These are phyloP conservation scores for Endoconidiophora polonica DNA, from an alignment of 2,329 filamentous ascomycete species.

Conservation along the genomic window DNA sequence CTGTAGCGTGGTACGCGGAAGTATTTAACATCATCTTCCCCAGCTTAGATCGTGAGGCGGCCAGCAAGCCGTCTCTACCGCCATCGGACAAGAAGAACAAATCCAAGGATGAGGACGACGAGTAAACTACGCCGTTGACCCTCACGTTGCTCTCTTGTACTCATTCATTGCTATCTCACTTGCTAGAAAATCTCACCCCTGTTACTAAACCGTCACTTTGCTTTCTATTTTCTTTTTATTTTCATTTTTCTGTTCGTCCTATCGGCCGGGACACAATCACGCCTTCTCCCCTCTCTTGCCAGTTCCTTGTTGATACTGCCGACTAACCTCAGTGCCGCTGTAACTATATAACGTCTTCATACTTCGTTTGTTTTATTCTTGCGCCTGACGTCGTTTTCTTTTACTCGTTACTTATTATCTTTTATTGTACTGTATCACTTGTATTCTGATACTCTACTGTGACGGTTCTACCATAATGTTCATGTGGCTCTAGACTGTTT, in stretches of 20 bases:
- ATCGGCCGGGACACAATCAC: slow-evolving; percentile 9
- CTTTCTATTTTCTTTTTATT: slow-evolving; percentile 8
- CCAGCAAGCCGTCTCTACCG: slow-evolving; percentile 38
- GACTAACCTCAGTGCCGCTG: slow-evolving; percentile 3
- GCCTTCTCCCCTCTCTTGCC: slow-evolving; percentile 8
- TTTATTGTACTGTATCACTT: not conserved
- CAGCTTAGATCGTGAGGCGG: slow-evolving; percentile 53
- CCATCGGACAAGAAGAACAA: slow-evolving; percentile 30
- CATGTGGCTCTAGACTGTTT: too few relatives aligned
- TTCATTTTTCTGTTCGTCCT: slow-evolving; percentile 5
- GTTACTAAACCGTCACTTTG: not conserved
- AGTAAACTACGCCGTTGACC: not conserved
- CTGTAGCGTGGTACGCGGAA: slow-evolving; percentile 85
- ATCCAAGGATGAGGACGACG: slow-evolving; percentile 20
- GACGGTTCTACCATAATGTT: too few relatives aligned
- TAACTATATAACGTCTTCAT: slow-evolving; percentile 9
- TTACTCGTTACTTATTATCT: not conserved
- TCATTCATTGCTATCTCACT: not conserved
- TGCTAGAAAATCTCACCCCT: slow-evolving; percentile 8
- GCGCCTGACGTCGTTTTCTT: not conserved
- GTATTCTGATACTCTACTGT: too few relatives aligned
- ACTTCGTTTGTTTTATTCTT: not conserved
- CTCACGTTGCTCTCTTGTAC: not conserved
- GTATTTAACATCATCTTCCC: slow-evolving; percentile 88
- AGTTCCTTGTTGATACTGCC: not conserved